Evolutionary conservation across 2,329 filamentous ascomycete genomes (phyloP).

Genomic region (Uncinocarpus reesii): DNA sequence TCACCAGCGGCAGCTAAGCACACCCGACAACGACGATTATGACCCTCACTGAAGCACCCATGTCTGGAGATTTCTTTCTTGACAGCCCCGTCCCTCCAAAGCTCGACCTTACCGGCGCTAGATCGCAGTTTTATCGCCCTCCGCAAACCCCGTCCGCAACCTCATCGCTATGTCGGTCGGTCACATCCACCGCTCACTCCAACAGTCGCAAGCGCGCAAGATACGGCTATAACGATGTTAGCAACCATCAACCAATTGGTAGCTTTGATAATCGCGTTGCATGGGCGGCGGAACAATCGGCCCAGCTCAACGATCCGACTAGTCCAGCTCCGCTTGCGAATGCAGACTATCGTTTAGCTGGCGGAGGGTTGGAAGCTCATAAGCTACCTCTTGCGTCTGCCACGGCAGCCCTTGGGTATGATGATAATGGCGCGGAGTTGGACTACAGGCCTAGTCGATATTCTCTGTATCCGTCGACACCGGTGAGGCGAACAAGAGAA

Average conservation of each 20-base stretch:
- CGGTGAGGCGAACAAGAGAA: conserved; percentile 12
- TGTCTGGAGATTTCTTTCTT: conserved; percentile 25
- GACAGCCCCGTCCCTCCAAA: conserved; percentile 29
- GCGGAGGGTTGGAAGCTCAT: conserved; percentile 26
- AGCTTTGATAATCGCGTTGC: conserved; percentile 6
- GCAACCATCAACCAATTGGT: conserved; percentile 1
- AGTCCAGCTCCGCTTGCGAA: conserved; percentile 32
- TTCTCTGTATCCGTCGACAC: conserved; percentile 12
- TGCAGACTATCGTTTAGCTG: conserved; percentile 31
- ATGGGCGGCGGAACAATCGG: conserved; percentile 11
- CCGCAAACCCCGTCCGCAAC: conserved; percentile 30
- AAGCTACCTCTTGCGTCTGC: conserved; percentile 20
- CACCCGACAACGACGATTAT: background rate
- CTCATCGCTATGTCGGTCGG: conserved; percentile 30
- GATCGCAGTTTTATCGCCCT: conserved; percentile 31
- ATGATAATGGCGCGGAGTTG: conserved; percentile 25
- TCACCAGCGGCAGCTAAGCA: background rate
- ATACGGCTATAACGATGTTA: conserved; percentile 14
- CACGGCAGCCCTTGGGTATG: conserved; percentile 8
- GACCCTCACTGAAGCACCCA: conserved; percentile 12
- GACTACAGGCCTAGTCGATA: conserved; percentile 38
- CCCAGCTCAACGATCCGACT: conserved; percentile 19
- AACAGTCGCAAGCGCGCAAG: conserved; percentile 16
- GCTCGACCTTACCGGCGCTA: conserved; percentile 31
- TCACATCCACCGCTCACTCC: conserved; percentile 18